Percentiles rank a stretch among this genome's conserved stretches.
Conservation (phyloP, 805 yeast species). For the Yarrowia keelungensis region DNA sequence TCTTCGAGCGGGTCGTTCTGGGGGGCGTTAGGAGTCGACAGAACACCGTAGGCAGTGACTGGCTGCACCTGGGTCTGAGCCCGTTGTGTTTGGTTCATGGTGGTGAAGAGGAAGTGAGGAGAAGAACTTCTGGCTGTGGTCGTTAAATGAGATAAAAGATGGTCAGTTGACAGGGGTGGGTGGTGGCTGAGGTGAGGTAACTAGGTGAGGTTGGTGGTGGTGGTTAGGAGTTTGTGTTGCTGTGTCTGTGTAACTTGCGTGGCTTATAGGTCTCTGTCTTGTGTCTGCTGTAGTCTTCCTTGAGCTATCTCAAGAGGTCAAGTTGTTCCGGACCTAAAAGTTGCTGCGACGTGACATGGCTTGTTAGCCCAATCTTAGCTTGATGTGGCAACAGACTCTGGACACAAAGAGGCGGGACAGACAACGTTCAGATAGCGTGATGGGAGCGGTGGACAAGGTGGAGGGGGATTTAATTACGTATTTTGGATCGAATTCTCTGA, state of each 20-base stretch:
- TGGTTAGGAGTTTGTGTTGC: too few relatives aligned
- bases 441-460: not conserved
- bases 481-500: too few relatives aligned
- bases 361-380: conserved; percentile 32
- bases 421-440: conserved; percentile 36
- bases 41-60: conserved; percentile 28
- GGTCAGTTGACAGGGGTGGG: conserved; percentile 21
- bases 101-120: too few relatives aligned
- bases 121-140: too few relatives aligned
- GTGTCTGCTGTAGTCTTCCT: too few relatives aligned
- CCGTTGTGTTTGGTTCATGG: conserved; percentile 34
- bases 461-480: too few relatives aligned
- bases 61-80: conserved; percentile 34
- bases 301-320: not conserved
- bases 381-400: conserved; percentile 32
- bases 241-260: too few relatives aligned
- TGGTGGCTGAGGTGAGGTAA: too few relatives aligned
- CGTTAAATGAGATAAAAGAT: not conserved
- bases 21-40: conserved; percentile 16
- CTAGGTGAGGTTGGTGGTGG: too few relatives aligned
- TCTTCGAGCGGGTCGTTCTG: conserved; percentile 39
- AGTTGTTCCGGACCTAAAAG: conserved; percentile 24
- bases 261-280: too few relatives aligned
- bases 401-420: conserved; percentile 28
- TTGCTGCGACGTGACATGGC: conserved; percentile 37